Evolutionary conservation across 768 basidiomycete species (phyloP).

Genomic region (Leccinum disarticulatum): DNA sequence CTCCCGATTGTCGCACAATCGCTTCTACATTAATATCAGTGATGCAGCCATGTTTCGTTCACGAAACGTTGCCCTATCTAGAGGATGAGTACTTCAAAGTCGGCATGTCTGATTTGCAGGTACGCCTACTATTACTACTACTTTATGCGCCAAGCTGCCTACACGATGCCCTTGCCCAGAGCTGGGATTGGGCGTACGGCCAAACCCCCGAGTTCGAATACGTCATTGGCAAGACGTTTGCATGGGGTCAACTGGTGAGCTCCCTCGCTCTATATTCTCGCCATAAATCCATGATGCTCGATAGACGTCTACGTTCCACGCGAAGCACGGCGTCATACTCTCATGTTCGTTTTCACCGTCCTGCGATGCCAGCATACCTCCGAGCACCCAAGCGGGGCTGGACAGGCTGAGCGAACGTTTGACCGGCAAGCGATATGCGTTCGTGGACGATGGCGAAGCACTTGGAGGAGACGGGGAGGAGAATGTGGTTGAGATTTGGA

Average conservation of each 20-base stretch:
- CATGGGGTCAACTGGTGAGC: constrained; percentile 51
- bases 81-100: constrained; percentile 58
- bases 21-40: not conserved
- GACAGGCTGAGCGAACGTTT: constrained; percentile 18
- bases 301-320: constrained; percentile 48
- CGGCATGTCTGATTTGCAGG: constrained; percentile 74
- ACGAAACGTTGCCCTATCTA: constrained; percentile 46
- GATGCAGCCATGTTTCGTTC: constrained; percentile 41
- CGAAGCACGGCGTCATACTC: constrained; percentile 60
- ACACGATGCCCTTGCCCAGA: constrained; percentile 43
- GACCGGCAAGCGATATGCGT: constrained; percentile 40
- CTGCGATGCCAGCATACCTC: not conserved
- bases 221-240: constrained; percentile 42
- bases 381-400: constrained; percentile 12
- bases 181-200: constrained; percentile 92
- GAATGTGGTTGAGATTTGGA: constrained; percentile 26
- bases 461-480: not conserved
- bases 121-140: constrained; percentile 30
- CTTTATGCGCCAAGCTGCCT: not conserved
- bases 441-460: constrained; percentile 29
- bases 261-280: constrained; percentile 10
- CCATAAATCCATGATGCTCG: not conserved
- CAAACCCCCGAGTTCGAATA: constrained; percentile 94
- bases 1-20: not conserved
- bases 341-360: constrained; percentile 15